These are phyloP conservation scores for Exophiala dermatitidis DNA, from an alignment of 2,329 filamentous ascomycete species.

Conservation along the genomic window DNA sequence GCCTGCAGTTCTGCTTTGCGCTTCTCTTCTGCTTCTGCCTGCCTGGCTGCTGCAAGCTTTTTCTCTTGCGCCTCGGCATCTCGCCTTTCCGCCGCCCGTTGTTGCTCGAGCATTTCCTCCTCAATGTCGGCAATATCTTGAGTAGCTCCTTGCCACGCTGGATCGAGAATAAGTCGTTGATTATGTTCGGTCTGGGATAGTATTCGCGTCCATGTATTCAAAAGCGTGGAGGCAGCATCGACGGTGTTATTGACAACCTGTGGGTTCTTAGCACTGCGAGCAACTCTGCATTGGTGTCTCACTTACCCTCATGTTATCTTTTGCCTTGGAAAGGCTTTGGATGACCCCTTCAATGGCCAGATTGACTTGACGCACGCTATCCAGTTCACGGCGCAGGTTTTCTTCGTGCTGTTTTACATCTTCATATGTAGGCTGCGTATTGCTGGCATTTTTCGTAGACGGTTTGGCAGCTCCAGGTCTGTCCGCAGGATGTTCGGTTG, in stretches of 20 bases:
- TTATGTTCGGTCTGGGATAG: slow-evolving; percentile 97
- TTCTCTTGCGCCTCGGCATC: slow-evolving; percentile 72
- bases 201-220: slow-evolving; percentile 94
- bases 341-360: slow-evolving; percentile 63
- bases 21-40: slow-evolving; percentile 44
- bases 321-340: slow-evolving; percentile 41
- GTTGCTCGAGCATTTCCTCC: slow-evolving; percentile 64
- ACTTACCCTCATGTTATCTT: slow-evolving; percentile 45
- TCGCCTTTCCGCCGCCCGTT: slow-evolving; percentile 69
- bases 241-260: slow-evolving; percentile 82
- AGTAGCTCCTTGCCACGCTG: slow-evolving; percentile 79
- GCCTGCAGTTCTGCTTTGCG: slow-evolving; percentile 33
- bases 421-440: slow-evolving; percentile 13
- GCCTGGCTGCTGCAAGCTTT: slow-evolving; percentile 58
- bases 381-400: slow-evolving; percentile 68
- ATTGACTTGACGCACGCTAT: slow-evolving; percentile 80
- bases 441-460: slow-evolving; percentile 2
- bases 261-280: not conserved
- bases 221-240: slow-evolving; percentile 74
- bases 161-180: slow-evolving; percentile 81
- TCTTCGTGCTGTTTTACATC: slow-evolving; percentile 52
- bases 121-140: slow-evolving; percentile 83
- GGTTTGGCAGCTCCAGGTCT: not conserved
- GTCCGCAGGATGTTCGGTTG: not conserved
- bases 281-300: slow-evolving; percentile 5